Evolutionary conservation across 768 basidiomycete genomes (phyloP), one percentile per base, ranked within the genome.

Genomic region (Leccinum boreale): DNA sequence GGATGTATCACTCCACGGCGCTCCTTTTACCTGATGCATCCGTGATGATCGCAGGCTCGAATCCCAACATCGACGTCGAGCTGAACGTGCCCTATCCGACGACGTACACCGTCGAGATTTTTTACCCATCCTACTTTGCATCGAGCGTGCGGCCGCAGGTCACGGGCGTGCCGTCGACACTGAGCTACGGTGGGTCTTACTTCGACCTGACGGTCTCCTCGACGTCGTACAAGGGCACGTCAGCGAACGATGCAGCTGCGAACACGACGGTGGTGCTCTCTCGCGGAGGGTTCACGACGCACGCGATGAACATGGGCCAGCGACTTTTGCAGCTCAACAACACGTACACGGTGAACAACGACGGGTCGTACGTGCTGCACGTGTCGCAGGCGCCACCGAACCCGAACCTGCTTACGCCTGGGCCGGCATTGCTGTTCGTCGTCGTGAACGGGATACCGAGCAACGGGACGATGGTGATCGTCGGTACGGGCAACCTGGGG

Each of bases 1-100:
- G 94, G 54, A 73, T 98, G 67, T 98, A 98, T 74, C 96, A 98
- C 75, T 96, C 94, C 0, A 83, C 84, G 0, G 94, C 93, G 9
- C 81, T 95, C n/a, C 82, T 98, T 24, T 83, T 98, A 15, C 88
- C 93, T 9, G 94, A 90, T 58, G 91, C 84, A 1, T 90, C 90
- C 3, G 86, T 98, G 36, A 72, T 97, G 50, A 82, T 96, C 62
- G 92, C 92, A 29, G 96, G 96, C 7, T 93, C 92, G 31, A 98
- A 98, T 75, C 94, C 95, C 1, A 95, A 95, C 67, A 78, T 89
- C 33, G 94, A 98, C 65, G 87, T 89, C 59, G 86, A 88, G 65
- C 59, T 75, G 33, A 71, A 75, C n/a, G 80, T 82, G 10, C 39
- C 78, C 35, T 93, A 78, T 78, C 86, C 88, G 1, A 93, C 93